A percentile compares a stretch with the other conserved stretches of the same genome.
Evolutionary conservation across 2,329 filamentous ascomycete species (phyloP).

Genomic region (Tympanopsis confertula): DNA sequence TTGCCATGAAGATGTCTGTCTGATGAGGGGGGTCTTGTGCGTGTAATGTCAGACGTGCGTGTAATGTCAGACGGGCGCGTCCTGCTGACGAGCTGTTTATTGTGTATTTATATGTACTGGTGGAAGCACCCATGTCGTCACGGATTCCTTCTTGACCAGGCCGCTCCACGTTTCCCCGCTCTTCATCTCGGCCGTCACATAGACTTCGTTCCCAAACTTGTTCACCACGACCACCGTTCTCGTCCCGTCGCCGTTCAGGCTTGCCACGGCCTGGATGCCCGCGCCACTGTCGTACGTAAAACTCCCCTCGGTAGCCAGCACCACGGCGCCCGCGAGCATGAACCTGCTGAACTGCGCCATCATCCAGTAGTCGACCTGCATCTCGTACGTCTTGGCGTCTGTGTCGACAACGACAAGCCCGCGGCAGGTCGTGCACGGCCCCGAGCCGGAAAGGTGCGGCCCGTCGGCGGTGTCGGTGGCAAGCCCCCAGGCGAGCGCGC

Average conservation of each 20-base stretch:
- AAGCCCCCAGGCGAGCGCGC: conserved; percentile 30
- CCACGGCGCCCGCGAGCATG: conserved; percentile 29
- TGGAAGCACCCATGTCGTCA: conserved; percentile 27
- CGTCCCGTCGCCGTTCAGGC: conserved; percentile 31
- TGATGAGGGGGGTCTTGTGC: too few relatives aligned
- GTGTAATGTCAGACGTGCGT: too few relatives aligned
- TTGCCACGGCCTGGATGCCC: conserved; percentile 30
- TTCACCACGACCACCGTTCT: conserved; percentile 33
- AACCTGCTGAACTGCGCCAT: conserved; percentile 37
- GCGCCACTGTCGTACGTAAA: conserved; percentile 24
- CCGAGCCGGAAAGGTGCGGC: conserved; percentile 25
- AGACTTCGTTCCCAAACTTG: conserved; percentile 30
- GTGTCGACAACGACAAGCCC: conserved; percentile 46
- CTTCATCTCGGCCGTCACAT: conserved; percentile 20
- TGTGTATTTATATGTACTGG: too few relatives aligned
- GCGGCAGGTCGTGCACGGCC: conserved; percentile 25
- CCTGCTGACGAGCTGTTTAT: too few relatives aligned
- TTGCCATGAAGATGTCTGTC: conserved; percentile 99
- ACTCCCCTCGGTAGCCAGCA: conserved; percentile 24
- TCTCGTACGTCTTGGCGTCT: conserved; percentile 25
- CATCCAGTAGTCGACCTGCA: conserved; percentile 39
- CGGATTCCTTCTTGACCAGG: conserved; percentile 17
- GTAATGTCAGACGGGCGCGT: too few relatives aligned
- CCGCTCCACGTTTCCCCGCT: conserved; percentile 26
- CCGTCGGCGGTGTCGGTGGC: conserved; percentile 28